Percentiles rank a stretch among this genome's conserved stretches.
Evolutionary conservation across 306 rosid genomes (phyloP).

Genomic region (Inga oerstediana): DNA sequence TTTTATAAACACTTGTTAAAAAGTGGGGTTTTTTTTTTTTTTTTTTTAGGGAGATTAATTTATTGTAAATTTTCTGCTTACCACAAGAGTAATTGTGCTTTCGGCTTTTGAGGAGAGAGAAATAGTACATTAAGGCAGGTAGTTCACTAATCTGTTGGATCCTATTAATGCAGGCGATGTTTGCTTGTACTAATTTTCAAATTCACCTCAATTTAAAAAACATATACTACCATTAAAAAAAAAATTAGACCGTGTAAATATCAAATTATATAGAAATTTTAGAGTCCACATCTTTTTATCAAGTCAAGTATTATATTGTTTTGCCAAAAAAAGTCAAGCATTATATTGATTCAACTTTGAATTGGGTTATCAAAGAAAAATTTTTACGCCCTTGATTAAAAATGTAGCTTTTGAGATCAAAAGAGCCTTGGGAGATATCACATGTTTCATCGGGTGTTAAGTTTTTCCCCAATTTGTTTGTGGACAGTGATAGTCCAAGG

Average conservation of each 20-base stretch:
- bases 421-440: neutral
- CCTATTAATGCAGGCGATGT: neutral
- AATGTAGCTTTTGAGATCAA: neutral
- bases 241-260: neutral
- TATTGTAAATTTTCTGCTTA: neutral
- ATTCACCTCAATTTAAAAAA: neutral
- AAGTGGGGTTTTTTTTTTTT: neutral
- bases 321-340: too few relatives aligned
- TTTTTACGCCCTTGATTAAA: too few relatives aligned
- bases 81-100: neutral
- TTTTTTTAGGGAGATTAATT: neutral
- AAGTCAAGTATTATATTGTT: neutral
- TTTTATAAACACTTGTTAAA: too few relatives aligned
- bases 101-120: neutral
- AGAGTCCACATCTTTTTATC: neutral
- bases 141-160: too few relatives aligned
- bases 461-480: neutral
- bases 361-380: too few relatives aligned
- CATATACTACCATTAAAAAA: neutral
- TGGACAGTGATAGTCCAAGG: too few relatives aligned
- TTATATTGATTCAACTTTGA: neutral
- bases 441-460: neutral
- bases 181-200: neutral
- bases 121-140: neutral
- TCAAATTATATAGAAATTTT: neutral